Conservation (phyloP, 768 basidiomycete genomes). For the Macrolepiota albuminosa region DNA sequence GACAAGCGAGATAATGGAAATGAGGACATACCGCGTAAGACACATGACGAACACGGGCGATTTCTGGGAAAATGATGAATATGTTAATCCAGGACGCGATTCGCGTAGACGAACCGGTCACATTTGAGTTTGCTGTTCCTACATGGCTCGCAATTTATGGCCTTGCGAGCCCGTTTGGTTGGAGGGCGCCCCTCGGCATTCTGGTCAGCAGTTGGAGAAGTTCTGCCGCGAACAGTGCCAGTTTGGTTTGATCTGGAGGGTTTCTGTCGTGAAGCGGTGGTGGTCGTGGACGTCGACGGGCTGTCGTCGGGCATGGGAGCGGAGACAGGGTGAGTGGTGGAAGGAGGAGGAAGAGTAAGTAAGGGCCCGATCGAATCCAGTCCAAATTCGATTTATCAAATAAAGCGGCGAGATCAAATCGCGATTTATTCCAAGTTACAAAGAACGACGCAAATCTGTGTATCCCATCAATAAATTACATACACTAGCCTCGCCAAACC, state of each 20-base stretch:
- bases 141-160: conserved; percentile 88
- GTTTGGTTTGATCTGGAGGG: conserved; percentile 31
- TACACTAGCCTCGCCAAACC: conserved; percentile 5
- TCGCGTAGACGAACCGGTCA: conserved; percentile 54
- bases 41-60: conserved; percentile 86
- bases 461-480: conserved; percentile 4
- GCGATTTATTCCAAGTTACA: conserved; percentile 9
- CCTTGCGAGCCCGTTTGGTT: conserved; percentile 79
- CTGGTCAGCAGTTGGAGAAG: conserved; percentile 47
- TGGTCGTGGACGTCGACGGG: conserved; percentile 31
- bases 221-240: conserved; percentile 44
- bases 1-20: neutral
- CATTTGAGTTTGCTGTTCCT: conserved; percentile 86
- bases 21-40: conserved; percentile 61
- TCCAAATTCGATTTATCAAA: conserved; percentile 20
- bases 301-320: conserved; percentile 33
- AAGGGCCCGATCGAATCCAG: conserved; percentile 22
- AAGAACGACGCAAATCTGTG: conserved; percentile 13
- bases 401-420: conserved; percentile 16
- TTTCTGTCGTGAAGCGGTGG: conserved; percentile 36
- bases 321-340: conserved; percentile 12
- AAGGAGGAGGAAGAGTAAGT: conserved; percentile 19
- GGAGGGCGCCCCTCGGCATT: conserved; percentile 56
- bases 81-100: conserved; percentile 9
- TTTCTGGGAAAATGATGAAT: conserved; percentile 42